phyloP scores from a whole-genome alignment of 441 rosid genomes.

The Syzygium syzygioides region DNA sequence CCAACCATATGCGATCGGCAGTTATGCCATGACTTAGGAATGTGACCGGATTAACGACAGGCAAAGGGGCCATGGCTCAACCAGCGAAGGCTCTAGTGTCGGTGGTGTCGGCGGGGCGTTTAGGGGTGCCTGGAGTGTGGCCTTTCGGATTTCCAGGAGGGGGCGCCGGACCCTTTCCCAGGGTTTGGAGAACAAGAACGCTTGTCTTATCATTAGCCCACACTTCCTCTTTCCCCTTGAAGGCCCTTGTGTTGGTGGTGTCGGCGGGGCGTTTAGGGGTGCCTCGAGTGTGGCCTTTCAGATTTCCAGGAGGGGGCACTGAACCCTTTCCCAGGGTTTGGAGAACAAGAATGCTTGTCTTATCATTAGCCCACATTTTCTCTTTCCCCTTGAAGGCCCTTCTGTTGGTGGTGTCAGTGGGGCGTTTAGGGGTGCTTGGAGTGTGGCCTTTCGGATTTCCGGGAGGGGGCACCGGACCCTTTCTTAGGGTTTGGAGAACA shows the following conservation, averaged over 20 bases:
- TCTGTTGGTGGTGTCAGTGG: no score
- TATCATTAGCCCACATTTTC: no score
- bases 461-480: not conserved
- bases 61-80: not conserved
- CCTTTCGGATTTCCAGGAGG: not conserved
- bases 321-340: slow-evolving; percentile 4
- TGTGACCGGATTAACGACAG: not conserved
- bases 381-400: no score
- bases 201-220: not conserved
- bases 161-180: not conserved
- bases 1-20: not conserved
- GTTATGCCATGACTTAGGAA: not conserved
- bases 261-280: not conserved
- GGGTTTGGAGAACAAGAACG: not conserved
- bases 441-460: slow-evolving; percentile 9
- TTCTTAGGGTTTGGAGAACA: not conserved
- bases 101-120: not conserved
- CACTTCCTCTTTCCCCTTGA: not conserved
- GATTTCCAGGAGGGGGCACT: not conserved
- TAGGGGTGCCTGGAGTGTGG: no score
- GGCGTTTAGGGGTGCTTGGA: not conserved
- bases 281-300: slow-evolving; percentile 9
- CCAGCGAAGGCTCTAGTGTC: slow-evolving; percentile 11
- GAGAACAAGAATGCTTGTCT: not conserved
- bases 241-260: no score